Base-by-base conservation (phyloP, 2,329 filamentous ascomycete species). In the Fonsecaea nubica region DNA sequence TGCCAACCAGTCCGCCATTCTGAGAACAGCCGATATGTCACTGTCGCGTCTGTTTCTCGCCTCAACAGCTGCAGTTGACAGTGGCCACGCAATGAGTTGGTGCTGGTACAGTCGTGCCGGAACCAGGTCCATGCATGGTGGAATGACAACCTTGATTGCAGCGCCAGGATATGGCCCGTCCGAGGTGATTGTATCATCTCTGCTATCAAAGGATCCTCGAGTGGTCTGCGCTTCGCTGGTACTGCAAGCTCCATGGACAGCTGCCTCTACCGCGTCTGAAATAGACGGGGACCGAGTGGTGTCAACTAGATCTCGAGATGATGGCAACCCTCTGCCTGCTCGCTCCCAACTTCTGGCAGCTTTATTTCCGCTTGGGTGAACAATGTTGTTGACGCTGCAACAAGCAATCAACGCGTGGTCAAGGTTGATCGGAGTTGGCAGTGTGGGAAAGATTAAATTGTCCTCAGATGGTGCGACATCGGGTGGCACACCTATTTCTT, bases 381-480 rank as follows among this genome's bases (percentile, higher is more conserved):
- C 25, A n/a, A 30, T 25, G 12, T 36, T 35, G 60, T 45, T 56
- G 21, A 40, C 13, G 32, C 36, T 56, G 18, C 36, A 45, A 9
- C 33, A 8, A 8, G 50, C 15, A 12, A 52, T 13, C 8, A 48
- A 33, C 1, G n/a, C 18, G 6, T 30, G 32, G 35, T n/a, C 13
- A 48, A 21, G 9, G n/a, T 30, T n/a, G 12, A 40, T 4, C 7
- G 45, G 36, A 25, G 25, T 59, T 10, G 42, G 56, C 32, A 63
- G 18, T 15, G 36, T 52, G 15, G 56, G 62, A 36, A 58, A 54
- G 30, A 64, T 55, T 32, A 59, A 21, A 30, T 59, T 32, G 56
- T 64, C 56, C 15, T 8, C 45, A 3, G 18, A n/a, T 7, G 2
- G 6, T 7, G 12, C 30, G 32, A 40, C 32, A 1, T 33, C 12